A percentile compares a stretch with the other conserved stretches of the same genome.
These are phyloP conservation scores for Ophiosphaerella korrae DNA, from an alignment of 2,329 filamentous ascomycete species.

Conservation along the genomic window DNA sequence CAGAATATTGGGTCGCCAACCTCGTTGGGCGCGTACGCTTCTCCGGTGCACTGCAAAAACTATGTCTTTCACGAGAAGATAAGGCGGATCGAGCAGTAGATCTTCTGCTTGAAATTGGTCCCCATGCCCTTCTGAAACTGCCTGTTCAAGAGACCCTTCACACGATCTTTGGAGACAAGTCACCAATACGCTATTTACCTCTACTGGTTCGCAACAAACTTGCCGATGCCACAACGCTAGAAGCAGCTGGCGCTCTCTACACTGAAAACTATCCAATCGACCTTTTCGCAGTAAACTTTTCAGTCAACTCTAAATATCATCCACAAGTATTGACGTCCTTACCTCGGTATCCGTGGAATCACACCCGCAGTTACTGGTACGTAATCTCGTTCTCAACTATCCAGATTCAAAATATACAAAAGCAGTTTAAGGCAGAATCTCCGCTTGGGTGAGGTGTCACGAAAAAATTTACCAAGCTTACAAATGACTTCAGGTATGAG, in stretches of 20 bases:
- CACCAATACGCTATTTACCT: conserved; percentile 1
- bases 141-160: conserved; percentile 10
- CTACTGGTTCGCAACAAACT: conserved; percentile 9
- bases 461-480: no score
- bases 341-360: conserved; percentile 44
- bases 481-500: conserved; percentile 29
- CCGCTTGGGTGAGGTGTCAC: no score
- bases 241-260: conserved; percentile 10
- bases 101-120: conserved; percentile 20
- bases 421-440: no score
- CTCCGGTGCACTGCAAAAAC: conserved; percentile 4
- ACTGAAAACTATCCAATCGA: conserved; percentile 1
- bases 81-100: not conserved
- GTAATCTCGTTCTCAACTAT: not conserved
- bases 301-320: conserved; percentile 7
- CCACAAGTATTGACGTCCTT: conserved; percentile 22
- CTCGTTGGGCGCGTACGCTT: conserved; percentile 22
- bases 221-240: conserved; percentile 7
- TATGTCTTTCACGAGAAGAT: not conserved
- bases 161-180: no score
- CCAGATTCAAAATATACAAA: no score
- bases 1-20: conserved; percentile 34
- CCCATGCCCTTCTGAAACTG: conserved; percentile 12
- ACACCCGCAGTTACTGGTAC: conserved; percentile 34
- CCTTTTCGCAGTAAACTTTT: conserved; percentile 10